A percentile compares a stretch with the other conserved stretches of the same genome.
Conservation (phyloP, 2,329 filamentous ascomycete genomes). For the Sclerotinia sclerotiorum region DNA sequence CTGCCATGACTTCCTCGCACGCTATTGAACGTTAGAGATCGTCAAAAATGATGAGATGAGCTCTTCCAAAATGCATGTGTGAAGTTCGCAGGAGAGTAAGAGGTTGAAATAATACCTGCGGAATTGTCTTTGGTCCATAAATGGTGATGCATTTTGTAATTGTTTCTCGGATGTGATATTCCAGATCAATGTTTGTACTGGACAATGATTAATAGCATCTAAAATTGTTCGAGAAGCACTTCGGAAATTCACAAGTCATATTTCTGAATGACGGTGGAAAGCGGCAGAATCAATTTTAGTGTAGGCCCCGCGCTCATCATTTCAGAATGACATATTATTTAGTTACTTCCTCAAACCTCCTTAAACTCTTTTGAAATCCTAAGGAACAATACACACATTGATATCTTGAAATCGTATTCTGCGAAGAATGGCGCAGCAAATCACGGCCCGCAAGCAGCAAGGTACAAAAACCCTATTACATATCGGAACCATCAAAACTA, state of each 20-base stretch:
- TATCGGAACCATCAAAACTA: conserved; percentile 21
- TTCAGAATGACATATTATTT: neutral
- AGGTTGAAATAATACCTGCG: conserved; percentile 57
- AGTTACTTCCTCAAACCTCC: neutral
- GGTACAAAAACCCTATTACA: conserved; percentile 31
- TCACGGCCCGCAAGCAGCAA: conserved; percentile 42
- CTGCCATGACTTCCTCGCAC: conserved; percentile 90
- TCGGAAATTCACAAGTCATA: conserved; percentile 17
- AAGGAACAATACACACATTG: neutral
- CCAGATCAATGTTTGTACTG: neutral
- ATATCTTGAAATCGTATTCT: neutral
- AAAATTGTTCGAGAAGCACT: neutral
- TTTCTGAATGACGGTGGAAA: conserved; percentile 18
- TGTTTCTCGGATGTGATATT: conserved; percentile 7
- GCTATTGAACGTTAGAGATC: conserved; percentile 53
- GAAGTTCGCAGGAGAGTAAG: neutral
- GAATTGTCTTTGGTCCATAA: conserved; percentile 86
- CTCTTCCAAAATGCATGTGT: conserved; percentile 9
- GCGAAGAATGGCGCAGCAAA: conserved; percentile 39
- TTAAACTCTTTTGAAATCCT: neutral
- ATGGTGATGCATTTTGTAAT: conserved; percentile 85
- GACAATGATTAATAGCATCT: conserved; percentile 10
- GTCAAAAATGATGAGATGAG: conserved; percentile 10
- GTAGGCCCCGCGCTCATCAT: conserved; percentile 4
- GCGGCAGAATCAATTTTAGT: conserved; percentile 19